These are phyloP conservation scores for Cladophialophora psammophila DNA, from an alignment of 2,329 filamentous ascomycete species.

Conservation along the genomic window DNA sequence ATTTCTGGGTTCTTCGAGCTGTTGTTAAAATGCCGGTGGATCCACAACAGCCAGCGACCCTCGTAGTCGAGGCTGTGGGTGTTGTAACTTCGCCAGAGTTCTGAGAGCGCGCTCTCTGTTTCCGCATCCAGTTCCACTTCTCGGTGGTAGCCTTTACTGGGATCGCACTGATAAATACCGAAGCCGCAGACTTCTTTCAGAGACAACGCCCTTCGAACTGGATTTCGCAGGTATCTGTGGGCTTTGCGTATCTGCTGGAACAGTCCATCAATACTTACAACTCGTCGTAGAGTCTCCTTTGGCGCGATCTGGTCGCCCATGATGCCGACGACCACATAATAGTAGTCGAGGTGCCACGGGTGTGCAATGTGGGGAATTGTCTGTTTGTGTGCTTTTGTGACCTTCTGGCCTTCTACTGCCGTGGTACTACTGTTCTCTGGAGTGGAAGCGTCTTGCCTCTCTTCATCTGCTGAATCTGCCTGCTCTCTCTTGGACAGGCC, in stretches of 20 bases:
- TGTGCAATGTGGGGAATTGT: slow-evolving; percentile 14
- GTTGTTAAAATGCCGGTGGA: slow-evolving; percentile 30
- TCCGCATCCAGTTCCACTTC: slow-evolving; percentile 26
- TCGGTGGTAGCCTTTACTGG: slow-evolving; percentile 25
- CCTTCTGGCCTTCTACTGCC: slow-evolving; percentile 17
- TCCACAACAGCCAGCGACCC: slow-evolving; percentile 30
- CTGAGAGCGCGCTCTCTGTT: slow-evolving; percentile 21
- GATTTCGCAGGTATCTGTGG: slow-evolving; percentile 21
- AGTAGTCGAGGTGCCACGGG: slow-evolving; percentile 27
- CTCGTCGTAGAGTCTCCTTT: slow-evolving; percentile 20
- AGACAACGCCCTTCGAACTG: slow-evolving; percentile 20
- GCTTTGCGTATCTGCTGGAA: slow-evolving; percentile 30
- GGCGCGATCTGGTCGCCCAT: slow-evolving; percentile 21
- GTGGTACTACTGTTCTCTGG: slow-evolving; percentile 19
- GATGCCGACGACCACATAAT: slow-evolving; percentile 29
- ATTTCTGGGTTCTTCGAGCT: slow-evolving; percentile 26
- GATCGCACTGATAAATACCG: slow-evolving; percentile 28
- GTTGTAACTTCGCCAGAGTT: slow-evolving; percentile 28
- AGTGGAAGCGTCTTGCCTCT: slow-evolving; percentile 6
- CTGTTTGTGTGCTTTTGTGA: slow-evolving; percentile 4
- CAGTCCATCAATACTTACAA: slow-evolving; percentile 22
- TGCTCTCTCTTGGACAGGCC: slow-evolving; percentile 8
- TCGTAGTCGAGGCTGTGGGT: slow-evolving; percentile 26
- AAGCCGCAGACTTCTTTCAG: slow-evolving; percentile 27
- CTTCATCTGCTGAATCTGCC: slow-evolving; percentile 2